These are phyloP conservation scores for Globisporangium recalcitrans DNA, from an alignment of 352 stramenopile species.

Conservation along the genomic window DNA sequence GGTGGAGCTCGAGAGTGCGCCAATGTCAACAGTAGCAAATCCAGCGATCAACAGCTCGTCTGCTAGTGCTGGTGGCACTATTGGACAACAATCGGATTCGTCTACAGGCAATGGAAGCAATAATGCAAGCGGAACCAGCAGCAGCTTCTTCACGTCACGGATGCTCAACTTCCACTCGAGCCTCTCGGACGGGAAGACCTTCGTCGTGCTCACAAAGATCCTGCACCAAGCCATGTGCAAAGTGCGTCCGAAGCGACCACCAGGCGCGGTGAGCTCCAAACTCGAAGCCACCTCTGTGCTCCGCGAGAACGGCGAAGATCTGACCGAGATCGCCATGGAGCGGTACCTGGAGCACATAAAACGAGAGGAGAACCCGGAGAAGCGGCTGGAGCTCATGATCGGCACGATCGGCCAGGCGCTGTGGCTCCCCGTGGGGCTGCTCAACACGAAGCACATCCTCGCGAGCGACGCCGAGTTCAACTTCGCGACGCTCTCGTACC, in stretches of 20 bases:
- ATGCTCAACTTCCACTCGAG: constrained; percentile 73
- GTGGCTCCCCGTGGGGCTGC: constrained; percentile 55
- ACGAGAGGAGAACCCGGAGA: constrained; percentile 40
- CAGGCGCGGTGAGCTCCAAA: constrained; percentile 27
- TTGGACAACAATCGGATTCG: neutral
- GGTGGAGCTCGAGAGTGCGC: constrained; percentile 31
- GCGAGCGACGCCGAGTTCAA: constrained; percentile 74
- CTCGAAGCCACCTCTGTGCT: constrained; percentile 54
- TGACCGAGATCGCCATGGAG: constrained; percentile 74
- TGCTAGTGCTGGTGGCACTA: neutral
- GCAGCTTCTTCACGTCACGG: constrained; percentile 24
- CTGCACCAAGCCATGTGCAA: constrained; percentile 66
- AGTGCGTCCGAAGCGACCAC: constrained; percentile 30
- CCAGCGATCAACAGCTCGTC: constrained; percentile 2
- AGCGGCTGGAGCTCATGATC: constrained; percentile 67
- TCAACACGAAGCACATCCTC: constrained; percentile 63
- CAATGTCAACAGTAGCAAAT: constrained; percentile 4
- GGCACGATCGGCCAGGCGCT: constrained; percentile 63
- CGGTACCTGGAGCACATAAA: constrained; percentile 65
- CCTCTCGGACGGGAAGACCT: constrained; percentile 51
- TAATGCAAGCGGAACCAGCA: too few relatives aligned
- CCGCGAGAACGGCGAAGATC: constrained; percentile 73
- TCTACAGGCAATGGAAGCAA: neutral
- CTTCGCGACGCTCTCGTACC: constrained; percentile 62
- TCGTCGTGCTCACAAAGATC: constrained; percentile 50